A percentile compares a stretch with the other conserved stretches of the same genome.
Conservation (phyloP, 441 rosid species). For the Viola pubescens region DNA sequence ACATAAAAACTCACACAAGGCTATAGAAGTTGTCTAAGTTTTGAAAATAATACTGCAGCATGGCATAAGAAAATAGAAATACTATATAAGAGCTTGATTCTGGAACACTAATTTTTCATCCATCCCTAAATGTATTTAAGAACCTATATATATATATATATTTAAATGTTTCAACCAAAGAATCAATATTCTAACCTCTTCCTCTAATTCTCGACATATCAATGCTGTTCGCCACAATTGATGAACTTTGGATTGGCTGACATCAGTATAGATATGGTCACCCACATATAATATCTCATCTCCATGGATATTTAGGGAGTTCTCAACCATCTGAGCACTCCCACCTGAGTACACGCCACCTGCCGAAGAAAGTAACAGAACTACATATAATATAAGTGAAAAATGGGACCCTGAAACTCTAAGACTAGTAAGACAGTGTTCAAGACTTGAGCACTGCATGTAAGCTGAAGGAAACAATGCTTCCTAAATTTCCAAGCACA, state of each 20-base stretch:
- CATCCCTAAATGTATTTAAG: no score
- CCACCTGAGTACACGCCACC: conserved; percentile 95
- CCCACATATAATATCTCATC: conserved; percentile 94
- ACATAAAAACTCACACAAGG: neutral
- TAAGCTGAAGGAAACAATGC: no score
- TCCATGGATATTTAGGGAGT: conserved; percentile 75
- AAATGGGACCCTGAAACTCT: conserved; percentile 2
- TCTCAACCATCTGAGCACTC: conserved; percentile 96
- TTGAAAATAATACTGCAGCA: no score
- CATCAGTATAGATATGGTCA: conserved; percentile 97
- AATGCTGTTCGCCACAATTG: conserved; percentile 95
- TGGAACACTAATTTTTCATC: no score
- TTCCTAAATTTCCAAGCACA: no score
- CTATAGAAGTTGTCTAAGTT: no score
- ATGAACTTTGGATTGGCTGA: conserved; percentile 88
- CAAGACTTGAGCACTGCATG: no score
- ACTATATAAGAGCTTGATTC: no score
- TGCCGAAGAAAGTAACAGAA: conserved; percentile 25
- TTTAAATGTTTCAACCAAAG: neutral
- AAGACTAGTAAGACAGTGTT: no score
- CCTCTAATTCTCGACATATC: conserved; percentile 90
- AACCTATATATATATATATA: no score
- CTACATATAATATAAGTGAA: neutral
- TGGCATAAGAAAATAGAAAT: no score
- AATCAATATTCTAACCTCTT: conserved; percentile 49